Conservation (phyloP, 2,329 filamentous ascomycete genomes). For the Cladobotryum mycophilum region DNA sequence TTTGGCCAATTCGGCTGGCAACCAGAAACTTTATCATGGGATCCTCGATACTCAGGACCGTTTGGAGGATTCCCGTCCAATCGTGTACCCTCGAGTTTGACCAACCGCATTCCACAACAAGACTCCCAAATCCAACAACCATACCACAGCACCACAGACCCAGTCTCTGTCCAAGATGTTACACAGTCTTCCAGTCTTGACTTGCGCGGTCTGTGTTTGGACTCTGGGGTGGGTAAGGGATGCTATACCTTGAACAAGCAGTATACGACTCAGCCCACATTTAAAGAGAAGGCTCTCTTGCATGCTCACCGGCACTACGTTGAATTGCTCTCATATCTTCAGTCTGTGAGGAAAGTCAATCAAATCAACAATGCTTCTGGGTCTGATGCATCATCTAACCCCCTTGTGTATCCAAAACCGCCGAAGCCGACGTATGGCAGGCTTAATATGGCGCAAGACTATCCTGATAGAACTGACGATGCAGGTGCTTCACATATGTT, state of each 20-base stretch:
- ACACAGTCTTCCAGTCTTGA: neutral
- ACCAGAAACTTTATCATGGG: conserved; percentile 9
- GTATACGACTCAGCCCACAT: conserved; percentile 29
- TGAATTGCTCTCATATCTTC: conserved; percentile 60
- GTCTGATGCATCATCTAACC: conserved; percentile 37
- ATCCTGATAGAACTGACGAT: neutral
- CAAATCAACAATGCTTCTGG: conserved; percentile 32
- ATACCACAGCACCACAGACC: neutral
- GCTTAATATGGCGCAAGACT: neutral
- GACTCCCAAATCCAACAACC: neutral
- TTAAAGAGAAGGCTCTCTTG: conserved; percentile 61
- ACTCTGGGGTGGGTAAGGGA: neutral
- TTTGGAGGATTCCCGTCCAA: neutral
- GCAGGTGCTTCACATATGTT: too few relatives aligned
- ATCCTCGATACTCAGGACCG: conserved; percentile 5
- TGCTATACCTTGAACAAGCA: neutral
- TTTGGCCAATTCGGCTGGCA: conserved; percentile 20
- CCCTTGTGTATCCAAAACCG: conserved; percentile 50
- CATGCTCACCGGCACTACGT: conserved; percentile 70
- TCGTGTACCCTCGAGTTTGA: neutral
- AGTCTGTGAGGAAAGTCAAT: conserved; percentile 49
- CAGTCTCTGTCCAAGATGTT: neutral
- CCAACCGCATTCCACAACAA: neutral
- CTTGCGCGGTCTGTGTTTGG: neutral
- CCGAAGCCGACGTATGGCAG: conserved; percentile 27